These are phyloP conservation scores for Nyssa sinensis DNA, from an alignment of 148 eudicot genomes.

Conservation along the genomic window DNA sequence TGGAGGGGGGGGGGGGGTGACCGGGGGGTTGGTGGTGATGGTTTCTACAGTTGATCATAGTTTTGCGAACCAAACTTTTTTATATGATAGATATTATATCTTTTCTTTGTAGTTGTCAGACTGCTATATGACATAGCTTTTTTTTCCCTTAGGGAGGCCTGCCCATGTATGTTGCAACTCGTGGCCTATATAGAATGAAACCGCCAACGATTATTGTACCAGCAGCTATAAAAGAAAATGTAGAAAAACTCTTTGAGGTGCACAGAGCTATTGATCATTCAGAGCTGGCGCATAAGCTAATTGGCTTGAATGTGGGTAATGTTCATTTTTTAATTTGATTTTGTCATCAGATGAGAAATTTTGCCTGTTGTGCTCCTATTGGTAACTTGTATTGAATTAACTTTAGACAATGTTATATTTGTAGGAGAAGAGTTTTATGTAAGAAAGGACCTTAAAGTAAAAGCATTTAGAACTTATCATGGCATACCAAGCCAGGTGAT, in stretches of 20 bases:
- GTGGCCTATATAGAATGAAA: slow-evolving; percentile 75
- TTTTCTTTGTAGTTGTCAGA: background rate
- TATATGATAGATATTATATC: too few species aligned
- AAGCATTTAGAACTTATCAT: slow-evolving; percentile 79
- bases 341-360: background rate
- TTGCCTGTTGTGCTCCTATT: background rate
- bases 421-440: slow-evolving; percentile 74
- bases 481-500: slow-evolving; percentile 82
- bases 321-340: slow-evolving; percentile 5
- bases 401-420: background rate
- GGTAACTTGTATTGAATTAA: slow-evolving; percentile 2
- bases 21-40: too few species aligned
- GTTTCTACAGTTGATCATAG: too few species aligned
- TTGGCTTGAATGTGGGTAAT: slow-evolving; percentile 80
- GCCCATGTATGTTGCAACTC: slow-evolving; percentile 97
- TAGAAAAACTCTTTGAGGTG: slow-evolving; percentile 77
- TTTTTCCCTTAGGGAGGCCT: slow-evolving; percentile 66
- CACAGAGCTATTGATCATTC: slow-evolving; percentile 92
- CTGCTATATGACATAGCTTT: background rate
- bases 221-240: slow-evolving; percentile 54
- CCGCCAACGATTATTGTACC: slow-evolving; percentile 94
- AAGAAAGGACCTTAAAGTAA: slow-evolving; percentile 79
- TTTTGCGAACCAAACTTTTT: too few species aligned
- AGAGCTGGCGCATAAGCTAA: slow-evolving; percentile 68
- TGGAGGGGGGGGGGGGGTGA: too few species aligned